Conservation (phyloP, 192 early-diverging fungal genomes). For the Entophlyctis luteolus region DNA sequence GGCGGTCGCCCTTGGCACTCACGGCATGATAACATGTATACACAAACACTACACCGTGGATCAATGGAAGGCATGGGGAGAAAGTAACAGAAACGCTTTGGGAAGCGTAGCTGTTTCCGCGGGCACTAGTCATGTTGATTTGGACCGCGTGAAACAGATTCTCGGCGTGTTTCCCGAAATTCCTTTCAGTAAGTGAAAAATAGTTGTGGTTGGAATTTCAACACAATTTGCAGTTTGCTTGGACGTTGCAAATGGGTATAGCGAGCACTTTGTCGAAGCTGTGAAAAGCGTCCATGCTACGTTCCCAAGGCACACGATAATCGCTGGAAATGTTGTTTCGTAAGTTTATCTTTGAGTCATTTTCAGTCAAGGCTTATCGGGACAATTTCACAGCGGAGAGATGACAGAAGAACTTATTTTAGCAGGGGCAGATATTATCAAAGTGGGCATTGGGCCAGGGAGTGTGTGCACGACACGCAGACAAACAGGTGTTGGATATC, state of each 20-base stretch:
- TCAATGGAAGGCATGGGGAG: slow-evolving; percentile 9
- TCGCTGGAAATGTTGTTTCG: slow-evolving; percentile 24
- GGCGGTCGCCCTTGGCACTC: not conserved
- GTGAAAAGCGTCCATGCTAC: slow-evolving; percentile 6
- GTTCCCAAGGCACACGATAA: slow-evolving; percentile 5
- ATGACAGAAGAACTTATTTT: slow-evolving; percentile 23
- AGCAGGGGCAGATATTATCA: slow-evolving; percentile 19
- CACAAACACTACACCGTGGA: slow-evolving; percentile 23
- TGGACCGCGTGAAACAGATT: slow-evolving; percentile 3
- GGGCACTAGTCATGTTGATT: slow-evolving; percentile 7
- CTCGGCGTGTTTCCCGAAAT: slow-evolving; percentile 13
- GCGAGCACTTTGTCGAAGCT: slow-evolving; percentile 22
- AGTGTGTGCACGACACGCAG: slow-evolving; percentile 20
- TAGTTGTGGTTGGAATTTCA: not conserved
- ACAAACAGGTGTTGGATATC: slow-evolving; percentile 19
- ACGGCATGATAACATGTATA: slow-evolving; percentile 7
- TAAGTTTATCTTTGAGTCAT: not conserved
- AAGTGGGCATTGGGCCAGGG: slow-evolving; percentile 22
- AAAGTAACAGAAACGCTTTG: not conserved
- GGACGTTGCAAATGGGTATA: slow-evolving; percentile 19
- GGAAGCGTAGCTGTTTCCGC: slow-evolving; percentile 7
- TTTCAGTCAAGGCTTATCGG: not conserved
- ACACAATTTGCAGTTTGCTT: slow-evolving; percentile 4
- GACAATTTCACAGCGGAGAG: not conserved
- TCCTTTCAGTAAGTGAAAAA: not conserved